Conservation (phyloP, 192 early-diverging fungal species). For the Coemansia sp. region DNA sequence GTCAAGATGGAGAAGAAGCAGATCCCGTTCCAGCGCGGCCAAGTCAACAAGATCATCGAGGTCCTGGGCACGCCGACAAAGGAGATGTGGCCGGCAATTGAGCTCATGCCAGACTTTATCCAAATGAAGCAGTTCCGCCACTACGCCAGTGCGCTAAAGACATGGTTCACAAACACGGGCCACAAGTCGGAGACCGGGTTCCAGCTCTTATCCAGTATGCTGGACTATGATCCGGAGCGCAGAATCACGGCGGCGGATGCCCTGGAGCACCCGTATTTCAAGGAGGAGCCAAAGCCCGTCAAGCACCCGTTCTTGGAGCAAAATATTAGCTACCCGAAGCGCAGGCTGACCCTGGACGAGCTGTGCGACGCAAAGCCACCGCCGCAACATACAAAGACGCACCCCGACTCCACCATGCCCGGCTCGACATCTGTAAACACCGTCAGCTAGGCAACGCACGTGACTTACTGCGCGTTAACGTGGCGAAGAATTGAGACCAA, state of each 20-base stretch:
- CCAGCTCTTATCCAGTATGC: conserved; percentile 67
- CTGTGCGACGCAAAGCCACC: conserved; percentile 43
- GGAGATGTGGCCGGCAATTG: conserved; percentile 74
- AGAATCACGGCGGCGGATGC: conserved; percentile 78
- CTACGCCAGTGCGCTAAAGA: conserved; percentile 53
- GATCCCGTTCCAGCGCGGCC: conserved; percentile 81
- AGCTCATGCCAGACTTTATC: conserved; percentile 67
- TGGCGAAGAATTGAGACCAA: background rate
- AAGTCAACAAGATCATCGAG: conserved; percentile 80
- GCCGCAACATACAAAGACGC: conserved; percentile 15
- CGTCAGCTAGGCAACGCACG: conserved; percentile 1
- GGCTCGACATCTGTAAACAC: conserved; percentile 21
- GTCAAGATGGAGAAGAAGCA: conserved; percentile 83
- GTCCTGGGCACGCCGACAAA: conserved; percentile 85
- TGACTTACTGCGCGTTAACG: conserved; percentile 3
- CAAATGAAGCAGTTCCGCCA: conserved; percentile 62
- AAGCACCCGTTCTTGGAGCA: conserved; percentile 51
- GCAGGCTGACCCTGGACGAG: conserved; percentile 47
- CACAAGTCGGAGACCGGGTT: conserved; percentile 61
- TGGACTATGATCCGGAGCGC: conserved; percentile 78
- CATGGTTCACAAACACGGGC: conserved; percentile 36
- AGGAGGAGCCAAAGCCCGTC: conserved; percentile 58
- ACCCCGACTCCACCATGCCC: conserved; percentile 13
- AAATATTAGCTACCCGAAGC: conserved; percentile 50
- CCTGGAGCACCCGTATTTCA: conserved; percentile 78